phyloP scores from a whole-genome alignment of 768 basidiomycete species.

The Lactarius vividus region DNA sequence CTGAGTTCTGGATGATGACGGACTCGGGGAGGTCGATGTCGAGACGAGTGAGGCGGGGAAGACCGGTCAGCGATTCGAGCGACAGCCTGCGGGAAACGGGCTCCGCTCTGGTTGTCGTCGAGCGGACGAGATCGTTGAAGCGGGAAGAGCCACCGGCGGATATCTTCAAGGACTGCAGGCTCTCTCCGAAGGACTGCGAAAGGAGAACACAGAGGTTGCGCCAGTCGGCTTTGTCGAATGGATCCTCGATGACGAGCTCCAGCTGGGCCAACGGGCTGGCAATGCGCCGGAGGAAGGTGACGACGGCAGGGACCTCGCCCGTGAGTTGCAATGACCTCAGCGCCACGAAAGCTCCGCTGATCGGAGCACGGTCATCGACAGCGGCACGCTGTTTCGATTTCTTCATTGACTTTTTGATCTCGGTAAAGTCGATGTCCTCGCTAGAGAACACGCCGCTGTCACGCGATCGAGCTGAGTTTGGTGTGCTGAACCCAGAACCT shows the following conservation, averaged over 20 bases:
- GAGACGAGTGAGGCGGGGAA: conserved; percentile 57
- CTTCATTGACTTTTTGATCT: conserved; percentile 67
- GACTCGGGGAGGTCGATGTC: conserved; percentile 81
- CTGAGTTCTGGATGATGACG: conserved; percentile 57
- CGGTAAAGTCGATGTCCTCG: conserved; percentile 74
- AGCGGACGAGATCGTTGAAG: conserved; percentile 78
- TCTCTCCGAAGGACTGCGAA: conserved; percentile 57
- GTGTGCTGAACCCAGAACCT: conserved; percentile 67
- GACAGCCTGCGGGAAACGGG: conserved; percentile 58
- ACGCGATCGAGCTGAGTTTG: conserved; percentile 61
- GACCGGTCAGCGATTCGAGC: conserved; percentile 52
- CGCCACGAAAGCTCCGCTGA: conserved; percentile 54
- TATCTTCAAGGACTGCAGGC: conserved; percentile 59
- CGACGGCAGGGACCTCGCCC: conserved; percentile 67
- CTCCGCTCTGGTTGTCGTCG: conserved; percentile 65
- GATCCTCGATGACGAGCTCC: conserved; percentile 77
- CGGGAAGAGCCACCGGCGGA: conserved; percentile 67
- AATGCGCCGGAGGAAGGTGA: conserved; percentile 68
- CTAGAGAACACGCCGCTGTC: conserved; percentile 79
- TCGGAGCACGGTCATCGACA: conserved; percentile 44
- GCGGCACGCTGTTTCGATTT: conserved; percentile 48
- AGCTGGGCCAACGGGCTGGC: conserved; percentile 62
- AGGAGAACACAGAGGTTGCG: conserved; percentile 63
- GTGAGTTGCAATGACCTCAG: conserved; percentile 64
- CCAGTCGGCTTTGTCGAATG: conserved; percentile 73